A percentile compares a stretch with the other conserved stretches of the same genome.
Evolutionary conservation across 805 yeast genomes (phyloP).

Genomic region (Brettanomyces anomalus): DNA sequence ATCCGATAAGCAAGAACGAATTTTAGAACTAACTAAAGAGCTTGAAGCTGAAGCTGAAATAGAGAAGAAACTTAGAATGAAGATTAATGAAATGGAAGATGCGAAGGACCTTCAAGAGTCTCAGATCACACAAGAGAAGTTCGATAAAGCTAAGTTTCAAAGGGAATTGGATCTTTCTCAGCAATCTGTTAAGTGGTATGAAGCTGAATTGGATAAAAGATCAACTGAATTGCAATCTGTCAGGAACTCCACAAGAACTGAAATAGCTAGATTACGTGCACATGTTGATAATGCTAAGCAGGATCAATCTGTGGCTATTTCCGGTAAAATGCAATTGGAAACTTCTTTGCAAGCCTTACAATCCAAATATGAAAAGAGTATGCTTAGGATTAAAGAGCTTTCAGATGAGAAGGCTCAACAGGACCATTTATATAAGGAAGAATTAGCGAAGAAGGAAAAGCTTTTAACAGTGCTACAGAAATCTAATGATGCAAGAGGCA

Average conservation of each 20-base stretch:
- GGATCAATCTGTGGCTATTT: conserved; percentile 19
- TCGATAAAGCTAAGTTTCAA: conserved; percentile 18
- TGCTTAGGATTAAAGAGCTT: conserved; percentile 37
- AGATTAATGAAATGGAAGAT: conserved; percentile 29
- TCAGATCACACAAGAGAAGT: conserved; percentile 18
- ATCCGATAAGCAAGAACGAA: conserved; percentile 28
- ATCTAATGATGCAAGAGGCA: conserved; percentile 40
- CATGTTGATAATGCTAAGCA: conserved; percentile 29
- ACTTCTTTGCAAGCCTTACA: conserved; percentile 30
- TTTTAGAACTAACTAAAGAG: conserved; percentile 30
- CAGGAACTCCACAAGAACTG: conserved; percentile 22
- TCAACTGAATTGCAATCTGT: conserved; percentile 20
- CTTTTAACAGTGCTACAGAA: conserved; percentile 47
- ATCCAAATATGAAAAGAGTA: conserved; percentile 31
- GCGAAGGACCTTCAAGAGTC: conserved; percentile 21
- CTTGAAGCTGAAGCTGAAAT: conserved; percentile 29
- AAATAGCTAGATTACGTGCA: conserved; percentile 23
- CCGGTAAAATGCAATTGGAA: conserved; percentile 24
- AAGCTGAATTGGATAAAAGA: conserved; percentile 24
- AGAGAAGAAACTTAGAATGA: conserved; percentile 33
- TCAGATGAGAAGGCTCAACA: conserved; percentile 33
- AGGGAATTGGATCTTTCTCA: conserved; percentile 24
- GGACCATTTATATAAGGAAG: conserved; percentile 45
- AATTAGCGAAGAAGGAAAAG: conserved; percentile 54
- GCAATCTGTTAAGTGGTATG: conserved; percentile 27